phyloP scores from a whole-genome alignment of 2,329 filamentous ascomycete species.

The Aspergillus unguis region DNA sequence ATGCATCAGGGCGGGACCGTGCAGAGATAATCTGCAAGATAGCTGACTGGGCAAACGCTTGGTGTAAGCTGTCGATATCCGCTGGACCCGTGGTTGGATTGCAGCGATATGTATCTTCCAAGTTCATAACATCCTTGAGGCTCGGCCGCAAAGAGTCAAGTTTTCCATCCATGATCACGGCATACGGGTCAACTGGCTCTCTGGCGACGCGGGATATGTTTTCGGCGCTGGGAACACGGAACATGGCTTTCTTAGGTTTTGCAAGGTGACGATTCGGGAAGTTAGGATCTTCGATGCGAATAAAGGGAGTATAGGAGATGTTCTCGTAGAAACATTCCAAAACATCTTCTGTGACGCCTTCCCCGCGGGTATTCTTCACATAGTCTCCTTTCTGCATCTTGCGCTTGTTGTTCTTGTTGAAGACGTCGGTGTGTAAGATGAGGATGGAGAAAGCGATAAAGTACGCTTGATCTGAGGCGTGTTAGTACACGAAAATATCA shows the following conservation, averaged over 20 bases:
- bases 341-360: constrained; percentile 90
- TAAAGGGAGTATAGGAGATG: constrained; percentile 96
- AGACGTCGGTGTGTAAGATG: constrained; percentile 96
- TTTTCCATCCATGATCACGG: constrained; percentile 85
- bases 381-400: constrained; percentile 98
- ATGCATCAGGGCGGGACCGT: constrained; percentile 88
- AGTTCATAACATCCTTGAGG: constrained; percentile 83
- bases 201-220: constrained; percentile 63
- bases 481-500: neutral
- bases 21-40: constrained; percentile 93
- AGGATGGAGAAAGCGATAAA: constrained; percentile 96
- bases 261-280: constrained; percentile 66
- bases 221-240: constrained; percentile 64
- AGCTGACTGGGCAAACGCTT: constrained; percentile 85
- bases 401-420: constrained; percentile 99
- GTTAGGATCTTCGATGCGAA: constrained; percentile 90
- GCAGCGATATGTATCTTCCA: constrained; percentile 91
- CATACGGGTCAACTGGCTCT: constrained; percentile 93
- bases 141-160: constrained; percentile 78
- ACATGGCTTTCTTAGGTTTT: constrained; percentile 68
- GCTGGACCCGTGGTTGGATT: constrained; percentile 71
- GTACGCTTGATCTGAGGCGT: constrained; percentile 76
- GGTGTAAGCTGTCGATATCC: constrained; percentile 77
- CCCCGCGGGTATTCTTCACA: constrained; percentile 86
- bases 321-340: constrained; percentile 98